Evolutionary conservation across 371 early-diverging fungal genomes (phyloP).

Genomic region (Zychaea mexicana): DNA sequence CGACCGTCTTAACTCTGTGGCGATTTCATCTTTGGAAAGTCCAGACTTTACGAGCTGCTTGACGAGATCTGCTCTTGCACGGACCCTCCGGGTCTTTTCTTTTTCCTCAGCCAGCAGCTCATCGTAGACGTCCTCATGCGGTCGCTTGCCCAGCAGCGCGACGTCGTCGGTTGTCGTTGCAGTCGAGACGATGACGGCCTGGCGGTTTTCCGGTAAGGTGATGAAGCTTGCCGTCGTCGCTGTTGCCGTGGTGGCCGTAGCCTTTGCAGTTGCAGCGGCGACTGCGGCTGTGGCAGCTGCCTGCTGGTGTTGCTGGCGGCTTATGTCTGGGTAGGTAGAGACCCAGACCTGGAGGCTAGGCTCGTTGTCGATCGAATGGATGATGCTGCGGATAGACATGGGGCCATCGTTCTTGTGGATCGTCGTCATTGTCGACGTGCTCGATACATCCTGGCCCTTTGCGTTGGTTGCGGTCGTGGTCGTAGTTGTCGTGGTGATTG

Average conservation of each 20-base stretch:
- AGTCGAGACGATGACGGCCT: constrained; percentile 19
- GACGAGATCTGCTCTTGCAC: constrained; percentile 13
- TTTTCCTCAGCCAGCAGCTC: constrained; percentile 6
- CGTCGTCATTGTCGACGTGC: constrained; percentile 8
- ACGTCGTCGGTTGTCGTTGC: constrained; percentile 13
- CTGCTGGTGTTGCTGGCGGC: constrained; percentile 16
- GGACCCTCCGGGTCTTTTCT: constrained; percentile 18
- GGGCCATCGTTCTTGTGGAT: constrained; percentile 25
- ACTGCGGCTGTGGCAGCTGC: constrained; percentile 17
- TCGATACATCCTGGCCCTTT: constrained; percentile 1
- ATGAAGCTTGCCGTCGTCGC: constrained; percentile 18
- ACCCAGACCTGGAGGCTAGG: constrained; percentile 9
- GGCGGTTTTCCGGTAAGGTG: constrained; percentile 14
- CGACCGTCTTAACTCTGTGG: constrained; percentile 5
- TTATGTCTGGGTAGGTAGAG: constrained; percentile 7
- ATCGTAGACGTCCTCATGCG: constrained; percentile 8
- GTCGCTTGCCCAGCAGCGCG: constrained; percentile 5
- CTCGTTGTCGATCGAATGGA: constrained; percentile 5
- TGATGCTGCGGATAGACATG: constrained; percentile 47
- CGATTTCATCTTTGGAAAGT: constrained; percentile 17
- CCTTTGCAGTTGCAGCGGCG: constrained; percentile 15
- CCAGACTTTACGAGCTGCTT: constrained; percentile 12
- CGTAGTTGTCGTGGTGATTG: constrained; percentile 3
- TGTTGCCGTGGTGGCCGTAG: constrained; percentile 13
- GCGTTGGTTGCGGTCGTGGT: constrained; percentile 8